Base-by-base conservation (phyloP, 306 rosid species). In the Dryas octopetala region DNA sequence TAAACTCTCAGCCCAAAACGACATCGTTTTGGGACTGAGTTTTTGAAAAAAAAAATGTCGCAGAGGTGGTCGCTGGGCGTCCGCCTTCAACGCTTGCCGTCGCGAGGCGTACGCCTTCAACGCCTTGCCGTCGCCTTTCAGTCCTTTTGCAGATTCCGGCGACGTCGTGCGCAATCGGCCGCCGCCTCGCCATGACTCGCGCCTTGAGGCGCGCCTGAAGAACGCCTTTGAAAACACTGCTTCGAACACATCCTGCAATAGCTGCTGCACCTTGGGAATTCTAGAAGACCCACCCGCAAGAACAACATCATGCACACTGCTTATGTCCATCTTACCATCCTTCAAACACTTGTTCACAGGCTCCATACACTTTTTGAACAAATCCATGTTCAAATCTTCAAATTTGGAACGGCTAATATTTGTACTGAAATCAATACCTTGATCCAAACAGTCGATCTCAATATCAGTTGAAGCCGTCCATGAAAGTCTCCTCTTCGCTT, bases 401-500 rank as follows among this genome's bases (percentile, higher is more conserved):
- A 71, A 71, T 44, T 57, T 55, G 59, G 47, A 23, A 2, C 26
- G 54, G 0, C 54, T 55, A 11, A 57, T 19, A 3, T 4, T 43
- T 3, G 6, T 12, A 14, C 5, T 10, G 11, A 71, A 71, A 71
- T 71, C 52, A 7, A 44, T 44, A n/a, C 54, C 74, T 14, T 44
- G 1, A 19, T 23, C 0, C 53, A 71, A 52, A 69, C 53, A 54
- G 2, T 55, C 52, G 1, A 43, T 45, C 17, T 43, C 52, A 71
- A 71, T 5, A n/a, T 23, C 53, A 6, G 9, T 55, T 1, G 23
- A 0, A 19, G 75, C 1, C 4, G 43, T 3, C 12, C 10, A 55
- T 11, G 75, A 71, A 23, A 70, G 74, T 3, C 64, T 71, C 14
- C 8, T 54, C 17, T 70, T 70, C 1, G 64, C 75, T 19, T 70